A percentile compares a stretch with the other conserved stretches of the same genome.
Conservation (phyloP, 1,139 yeast genomes). For the Scheffersomyces parashehatae region DNA sequence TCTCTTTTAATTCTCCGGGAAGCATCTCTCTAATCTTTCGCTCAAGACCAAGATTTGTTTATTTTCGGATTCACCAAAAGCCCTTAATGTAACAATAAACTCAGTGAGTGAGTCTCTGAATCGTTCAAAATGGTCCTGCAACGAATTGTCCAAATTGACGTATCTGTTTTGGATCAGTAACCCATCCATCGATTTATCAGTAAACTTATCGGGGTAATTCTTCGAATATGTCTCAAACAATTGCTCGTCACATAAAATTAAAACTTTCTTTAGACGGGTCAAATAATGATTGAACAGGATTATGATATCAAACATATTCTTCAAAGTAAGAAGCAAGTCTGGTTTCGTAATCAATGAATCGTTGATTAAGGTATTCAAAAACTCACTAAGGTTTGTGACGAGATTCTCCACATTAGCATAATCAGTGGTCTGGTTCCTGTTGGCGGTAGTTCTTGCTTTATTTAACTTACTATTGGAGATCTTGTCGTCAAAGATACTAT, state of each 20-base stretch:
- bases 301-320: constrained; percentile 46
- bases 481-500: constrained; percentile 34
- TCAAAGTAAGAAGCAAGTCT: constrained; percentile 50
- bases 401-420: constrained; percentile 52
- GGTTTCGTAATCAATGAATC: constrained; percentile 70
- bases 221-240: constrained; percentile 41
- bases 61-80: constrained; percentile 65
- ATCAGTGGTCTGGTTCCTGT: constrained; percentile 3
- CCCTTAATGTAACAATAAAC: constrained; percentile 54
- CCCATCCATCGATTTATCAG: constrained; percentile 35
- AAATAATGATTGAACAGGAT: constrained; percentile 58
- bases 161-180: constrained; percentile 42
- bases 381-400: constrained; percentile 52
- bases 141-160: constrained; percentile 46
- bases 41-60: constrained; percentile 54
- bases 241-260: constrained; percentile 52
- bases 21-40: constrained; percentile 50
- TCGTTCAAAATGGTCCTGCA: constrained; percentile 52
- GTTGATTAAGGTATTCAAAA: constrained; percentile 63
- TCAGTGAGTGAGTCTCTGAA: constrained; percentile 58
- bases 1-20: constrained; percentile 22
- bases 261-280: constrained; percentile 54
- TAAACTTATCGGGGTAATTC: constrained; percentile 42
- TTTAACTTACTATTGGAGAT: constrained; percentile 15
- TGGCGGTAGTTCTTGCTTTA: constrained; percentile 3